These are phyloP conservation scores for Drechslerella coelobrocha DNA, from an alignment of 2,329 filamentous ascomycete genomes.

Conservation along the genomic window DNA sequence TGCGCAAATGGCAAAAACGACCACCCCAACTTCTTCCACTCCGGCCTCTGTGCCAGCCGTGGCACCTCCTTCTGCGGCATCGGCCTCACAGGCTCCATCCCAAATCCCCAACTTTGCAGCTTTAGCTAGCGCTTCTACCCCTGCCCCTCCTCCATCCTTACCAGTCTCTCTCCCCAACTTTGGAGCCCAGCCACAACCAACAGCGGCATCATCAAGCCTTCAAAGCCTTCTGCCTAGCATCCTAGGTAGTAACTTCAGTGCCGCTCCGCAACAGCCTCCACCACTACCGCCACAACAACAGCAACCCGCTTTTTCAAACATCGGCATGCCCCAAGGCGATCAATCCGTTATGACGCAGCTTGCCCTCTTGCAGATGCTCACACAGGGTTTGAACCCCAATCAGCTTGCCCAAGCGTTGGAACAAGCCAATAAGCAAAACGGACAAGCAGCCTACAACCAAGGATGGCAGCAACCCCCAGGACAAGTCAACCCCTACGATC, in stretches of 20 bases:
- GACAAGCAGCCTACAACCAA: conserved; percentile 46
- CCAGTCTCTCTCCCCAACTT: conserved; percentile 49
- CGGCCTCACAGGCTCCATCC: conserved; percentile 12
- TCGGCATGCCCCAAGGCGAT: conserved; percentile 41
- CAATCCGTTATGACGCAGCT: conserved; percentile 43
- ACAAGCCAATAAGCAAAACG: conserved; percentile 29
- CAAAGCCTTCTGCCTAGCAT: conserved; percentile 34
- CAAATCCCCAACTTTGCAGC: conserved; percentile 41
- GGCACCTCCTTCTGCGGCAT: conserved; percentile 44
- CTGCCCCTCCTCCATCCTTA: conserved; percentile 55
- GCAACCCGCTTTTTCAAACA: conserved; percentile 50
- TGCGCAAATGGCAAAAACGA: conserved; percentile 80
- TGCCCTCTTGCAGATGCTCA: conserved; percentile 44
- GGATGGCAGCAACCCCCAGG: conserved; percentile 37
- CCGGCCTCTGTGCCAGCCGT: conserved; percentile 56
- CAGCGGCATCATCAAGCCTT: conserved; percentile 19
- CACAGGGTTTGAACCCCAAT: conserved; percentile 30
- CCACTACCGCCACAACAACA: conserved; percentile 56
- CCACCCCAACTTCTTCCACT: conserved; percentile 63
- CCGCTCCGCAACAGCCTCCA: conserved; percentile 55
- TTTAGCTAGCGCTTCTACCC: conserved; percentile 17
- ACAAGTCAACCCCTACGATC: conserved; percentile 21
- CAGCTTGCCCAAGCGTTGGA: conserved; percentile 44
- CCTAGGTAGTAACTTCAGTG: conserved; percentile 51
- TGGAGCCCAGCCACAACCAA: conserved; percentile 51